Percentiles rank a stretch among this genome's conserved stretches.
Conservation (phyloP, 805 yeast genomes). For the Saccharomycopsis sp. region DNA sequence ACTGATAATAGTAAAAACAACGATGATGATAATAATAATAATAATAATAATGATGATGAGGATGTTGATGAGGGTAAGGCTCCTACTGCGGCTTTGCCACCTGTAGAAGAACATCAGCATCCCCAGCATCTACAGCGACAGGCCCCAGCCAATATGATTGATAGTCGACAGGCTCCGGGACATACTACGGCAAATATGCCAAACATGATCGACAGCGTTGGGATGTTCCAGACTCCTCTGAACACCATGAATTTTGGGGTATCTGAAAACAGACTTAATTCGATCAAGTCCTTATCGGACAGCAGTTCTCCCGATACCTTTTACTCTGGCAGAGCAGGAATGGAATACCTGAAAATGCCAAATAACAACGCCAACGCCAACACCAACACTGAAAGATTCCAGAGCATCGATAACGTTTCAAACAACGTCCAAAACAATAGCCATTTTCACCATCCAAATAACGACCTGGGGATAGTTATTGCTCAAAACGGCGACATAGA, state of each 20-base stretch:
- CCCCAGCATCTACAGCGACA: background rate
- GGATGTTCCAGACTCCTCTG: slow-evolving; percentile 1
- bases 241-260: background rate
- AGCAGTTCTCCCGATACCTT: background rate
- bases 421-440: background rate
- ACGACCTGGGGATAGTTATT: background rate
- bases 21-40: too few relatives aligned
- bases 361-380: too few relatives aligned
- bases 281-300: background rate
- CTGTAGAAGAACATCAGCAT: background rate
- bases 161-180: too few relatives aligned
- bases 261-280: background rate
- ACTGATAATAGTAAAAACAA: background rate
- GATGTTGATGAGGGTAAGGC: background rate
- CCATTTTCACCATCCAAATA: background rate
- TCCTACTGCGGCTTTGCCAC: background rate
- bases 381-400: background rate
- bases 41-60: background rate
- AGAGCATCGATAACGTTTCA: background rate
- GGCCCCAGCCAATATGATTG: background rate
- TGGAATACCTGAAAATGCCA: background rate
- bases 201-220: background rate
- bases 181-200: background rate
- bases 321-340: background rate
- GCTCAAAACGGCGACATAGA: background rate